Evolutionary conservation across 2,329 filamentous ascomycete species (phyloP).

Genomic region (Raffaelea deltoideospora): DNA sequence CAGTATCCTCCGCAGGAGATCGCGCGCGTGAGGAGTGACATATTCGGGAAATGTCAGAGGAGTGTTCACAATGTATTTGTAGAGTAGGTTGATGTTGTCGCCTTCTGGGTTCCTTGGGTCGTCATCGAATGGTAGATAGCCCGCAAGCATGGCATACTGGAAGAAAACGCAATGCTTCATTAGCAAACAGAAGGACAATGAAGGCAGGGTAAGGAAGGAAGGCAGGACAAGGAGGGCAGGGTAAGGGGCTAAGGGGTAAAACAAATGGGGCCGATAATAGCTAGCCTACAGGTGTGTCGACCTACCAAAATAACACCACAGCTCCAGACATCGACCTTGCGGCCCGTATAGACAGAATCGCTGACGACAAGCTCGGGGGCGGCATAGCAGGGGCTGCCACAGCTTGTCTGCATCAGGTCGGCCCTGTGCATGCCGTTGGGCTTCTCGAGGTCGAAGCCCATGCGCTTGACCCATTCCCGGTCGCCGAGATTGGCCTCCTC

Average conservation of each 20-base stretch:
- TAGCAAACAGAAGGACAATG: not conserved
- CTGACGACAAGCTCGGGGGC: conserved; percentile 94
- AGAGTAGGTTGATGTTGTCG: conserved; percentile 96
- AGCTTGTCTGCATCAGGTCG: conserved; percentile 98
- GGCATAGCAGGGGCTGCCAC: conserved; percentile 93
- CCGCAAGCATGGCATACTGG: conserved; percentile 96
- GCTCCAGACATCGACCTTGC: conserved; percentile 98
- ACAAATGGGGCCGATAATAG: too few species aligned
- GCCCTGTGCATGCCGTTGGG: conserved; percentile 65
- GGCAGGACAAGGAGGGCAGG: not conserved
- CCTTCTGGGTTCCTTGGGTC: conserved; percentile 96
- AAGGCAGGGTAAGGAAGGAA: not conserved
- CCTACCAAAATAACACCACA: conserved; percentile 94
- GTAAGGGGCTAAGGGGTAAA: too few species aligned
- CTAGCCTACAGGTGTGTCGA: too few species aligned
- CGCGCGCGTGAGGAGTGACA: conserved; percentile 88
- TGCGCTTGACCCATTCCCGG: conserved; percentile 72
- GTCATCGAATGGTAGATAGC: conserved; percentile 94
- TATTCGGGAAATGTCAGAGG: conserved; percentile 97
- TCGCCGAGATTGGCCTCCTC: conserved; percentile 79
- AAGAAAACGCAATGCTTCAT: not conserved
- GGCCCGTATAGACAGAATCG: conserved; percentile 89
- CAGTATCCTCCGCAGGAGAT: conserved; percentile 80
- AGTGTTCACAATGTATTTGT: conserved; percentile 98
- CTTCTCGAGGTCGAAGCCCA: conserved; percentile 70